Base-by-base conservation (phyloP, 2,329 filamentous ascomycete genomes). In the Kalmusia sp. region DNA sequence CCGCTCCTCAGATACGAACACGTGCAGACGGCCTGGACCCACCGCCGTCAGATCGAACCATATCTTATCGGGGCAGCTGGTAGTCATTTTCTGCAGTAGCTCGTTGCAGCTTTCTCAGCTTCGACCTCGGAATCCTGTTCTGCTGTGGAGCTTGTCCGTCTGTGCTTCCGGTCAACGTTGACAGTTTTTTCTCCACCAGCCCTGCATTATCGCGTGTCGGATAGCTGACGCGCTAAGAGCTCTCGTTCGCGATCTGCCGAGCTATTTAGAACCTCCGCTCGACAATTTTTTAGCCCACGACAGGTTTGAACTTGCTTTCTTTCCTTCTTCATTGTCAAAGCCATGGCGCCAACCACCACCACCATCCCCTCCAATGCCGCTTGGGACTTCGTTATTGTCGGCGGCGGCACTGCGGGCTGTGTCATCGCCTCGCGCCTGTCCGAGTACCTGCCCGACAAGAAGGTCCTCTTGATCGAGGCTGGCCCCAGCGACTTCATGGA, bases 401-500 rank as follows among this genome's bases (percentile, higher is more conserved):
- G 91, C 60, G 91, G 91, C 59, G 91, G 91, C 69, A 95, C 91
- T 44, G 91, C 91, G 41, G 91, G 91, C 75, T 95, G 91, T 78
- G 91, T 95, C 55, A 84, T 95, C 65, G 91, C 90, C 50, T 87
- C 89, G 49, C 87, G 91, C 46, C 83, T 96, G 57, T 87, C 91
- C 27, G 85, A 92, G 75, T 95, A 96, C 73, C 82, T 96, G 37
- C 92, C 92, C 44, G 82, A 91, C 75, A 92, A 91, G 79, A 88
- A 84, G 62, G 84, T 93, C 52, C 85, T 96, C 52, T 76, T 96
- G 67, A 90, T 96, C 73, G 92, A 96, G 80, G 92, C 88, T 61
- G 92, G 92, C 39, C 92, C 92, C 50, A 93, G 90, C 72, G 92
- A 96, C 76, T 95, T 88, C 77, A 90, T 90, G 80, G 90, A 96